Base-by-base conservation (phyloP, 2,329 filamentous ascomycete genomes). In the Aureobasidium lini region DNA sequence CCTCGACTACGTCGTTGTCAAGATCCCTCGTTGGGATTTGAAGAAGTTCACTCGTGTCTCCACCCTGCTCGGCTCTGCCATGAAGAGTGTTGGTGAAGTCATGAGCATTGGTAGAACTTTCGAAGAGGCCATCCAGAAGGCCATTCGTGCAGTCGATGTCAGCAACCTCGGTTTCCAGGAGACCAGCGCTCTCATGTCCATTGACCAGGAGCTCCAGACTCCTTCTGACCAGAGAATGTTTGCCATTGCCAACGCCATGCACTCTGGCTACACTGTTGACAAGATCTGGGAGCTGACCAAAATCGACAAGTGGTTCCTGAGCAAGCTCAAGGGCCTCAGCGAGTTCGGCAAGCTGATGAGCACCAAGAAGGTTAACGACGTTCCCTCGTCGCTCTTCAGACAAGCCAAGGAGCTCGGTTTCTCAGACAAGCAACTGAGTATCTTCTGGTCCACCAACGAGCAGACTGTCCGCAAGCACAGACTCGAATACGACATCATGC, bases 71-170 rank as follows among this genome's bases (percentile, higher is more conserved):
- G 93, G 92, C 32, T 97, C 94, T 3, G 96, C 93, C 11, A 99
- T 99, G 94, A 99, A 97, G 86, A 96, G 90, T 83, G 92, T 99
- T 57, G 94, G 94, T 70, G 94, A 99, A 73, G 94, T 99, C 65
- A 97, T 99, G 94, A 93, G 89, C 69, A 96, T 99, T 66, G 94
- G 94, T 60, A 82, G 94, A 65, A 95, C 89, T 0, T 99, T 99
- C 67, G 94, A 99, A 75, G 94, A 99, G 76, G 94, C 94, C 8
- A 96, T 99, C 43, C 94, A 99, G 69, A 99, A 97, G 75, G 94
- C 94, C 18, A 99, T 99, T 68, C 87, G 94, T 53, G 87, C 90
- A 42, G 93, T 97, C 60, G 94, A 99, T 73, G 93, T 90, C 76
- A 87, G 94, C 78, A 97, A 97, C 71, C 81, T 96, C 28, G 94